Percentiles rank a stretch among this genome's conserved stretches.
These are phyloP conservation scores for Calocybe gangraenosa DNA, from an alignment of 768 basidiomycete genomes.

Conservation along the genomic window DNA sequence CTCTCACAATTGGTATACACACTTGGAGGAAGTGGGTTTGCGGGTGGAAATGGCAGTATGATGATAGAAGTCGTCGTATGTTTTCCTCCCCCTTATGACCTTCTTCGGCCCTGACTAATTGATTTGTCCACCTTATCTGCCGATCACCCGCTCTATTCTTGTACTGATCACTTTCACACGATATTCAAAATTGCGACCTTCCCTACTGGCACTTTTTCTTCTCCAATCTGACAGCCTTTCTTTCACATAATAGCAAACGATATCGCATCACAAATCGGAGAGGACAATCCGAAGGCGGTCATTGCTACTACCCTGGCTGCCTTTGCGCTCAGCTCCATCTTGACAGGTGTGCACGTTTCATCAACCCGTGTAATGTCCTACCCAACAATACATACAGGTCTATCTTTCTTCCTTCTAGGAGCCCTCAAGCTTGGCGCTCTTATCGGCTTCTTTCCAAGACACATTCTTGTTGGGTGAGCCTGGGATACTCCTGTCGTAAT, in stretches of 20 bases:
- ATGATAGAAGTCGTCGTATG: conserved; percentile 97
- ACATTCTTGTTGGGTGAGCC: conserved; percentile 91
- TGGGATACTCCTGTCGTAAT: background rate
- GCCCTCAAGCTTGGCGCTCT: conserved; percentile 77
- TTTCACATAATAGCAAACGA: conserved; percentile 86
- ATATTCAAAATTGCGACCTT: too few relatives aligned
- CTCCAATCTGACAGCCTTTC: conserved; percentile 60
- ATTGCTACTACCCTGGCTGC: conserved; percentile 92
- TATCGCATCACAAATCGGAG: conserved; percentile 70
- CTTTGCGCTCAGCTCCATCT: conserved; percentile 79
- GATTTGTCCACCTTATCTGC: background rate
- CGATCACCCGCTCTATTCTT: background rate
- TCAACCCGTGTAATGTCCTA: background rate
- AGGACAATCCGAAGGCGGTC: conserved; percentile 61
- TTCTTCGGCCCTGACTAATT: background rate
- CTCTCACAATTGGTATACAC: conserved; percentile 84
- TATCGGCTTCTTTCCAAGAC: conserved; percentile 94
- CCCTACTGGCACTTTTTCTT: too few relatives aligned
- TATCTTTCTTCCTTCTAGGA: conserved; percentile 86
- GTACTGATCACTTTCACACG: background rate
- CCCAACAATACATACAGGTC: conserved; percentile 35
- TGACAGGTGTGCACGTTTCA: conserved; percentile 60
- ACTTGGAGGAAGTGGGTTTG: conserved; percentile 83
- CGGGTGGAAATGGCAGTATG: conserved; percentile 90
- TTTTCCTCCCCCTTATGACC: conserved; percentile 11